phyloP scores from a whole-genome alignment of 2,329 filamentous ascomycete species.

The Colletotrichum caudatum region DNA sequence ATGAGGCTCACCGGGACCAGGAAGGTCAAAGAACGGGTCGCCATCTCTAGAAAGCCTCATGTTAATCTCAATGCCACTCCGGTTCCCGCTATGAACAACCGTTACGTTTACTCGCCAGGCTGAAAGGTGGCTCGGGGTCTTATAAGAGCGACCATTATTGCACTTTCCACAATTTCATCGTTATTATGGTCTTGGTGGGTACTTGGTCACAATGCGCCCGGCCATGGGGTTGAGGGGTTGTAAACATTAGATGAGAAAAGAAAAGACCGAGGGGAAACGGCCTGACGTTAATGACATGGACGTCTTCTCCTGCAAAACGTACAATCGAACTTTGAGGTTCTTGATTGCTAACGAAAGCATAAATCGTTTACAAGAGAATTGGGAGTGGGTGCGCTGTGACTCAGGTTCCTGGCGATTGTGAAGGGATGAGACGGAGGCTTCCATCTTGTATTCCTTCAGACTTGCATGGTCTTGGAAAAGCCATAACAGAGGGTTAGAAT shows the following conservation, averaged over 20 bases:
- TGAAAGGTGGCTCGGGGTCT: background rate
- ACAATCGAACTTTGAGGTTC: background rate
- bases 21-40: background rate
- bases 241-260: background rate
- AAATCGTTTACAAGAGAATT: background rate
- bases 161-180: background rate
- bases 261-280: background rate
- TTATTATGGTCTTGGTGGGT: background rate
- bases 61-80: background rate
- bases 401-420: conserved; percentile 1
- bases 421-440: conserved; percentile 2
- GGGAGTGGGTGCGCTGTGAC: background rate
- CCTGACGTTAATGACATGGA: background rate
- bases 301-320: background rate
- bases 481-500: background rate
- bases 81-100: background rate
- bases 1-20: background rate
- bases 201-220: background rate
- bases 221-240: background rate
- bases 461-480: conserved; percentile 1
- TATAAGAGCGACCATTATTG: background rate
- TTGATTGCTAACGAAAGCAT: background rate
- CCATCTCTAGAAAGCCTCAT: background rate
- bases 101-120: background rate
- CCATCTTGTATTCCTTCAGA: conserved; percentile 1